Percentiles rank a stretch among this genome's conserved stretches.
These are phyloP conservation scores for Nephelium lappaceum DNA, from an alignment of 345 rosid genomes.

Conservation along the genomic window DNA sequence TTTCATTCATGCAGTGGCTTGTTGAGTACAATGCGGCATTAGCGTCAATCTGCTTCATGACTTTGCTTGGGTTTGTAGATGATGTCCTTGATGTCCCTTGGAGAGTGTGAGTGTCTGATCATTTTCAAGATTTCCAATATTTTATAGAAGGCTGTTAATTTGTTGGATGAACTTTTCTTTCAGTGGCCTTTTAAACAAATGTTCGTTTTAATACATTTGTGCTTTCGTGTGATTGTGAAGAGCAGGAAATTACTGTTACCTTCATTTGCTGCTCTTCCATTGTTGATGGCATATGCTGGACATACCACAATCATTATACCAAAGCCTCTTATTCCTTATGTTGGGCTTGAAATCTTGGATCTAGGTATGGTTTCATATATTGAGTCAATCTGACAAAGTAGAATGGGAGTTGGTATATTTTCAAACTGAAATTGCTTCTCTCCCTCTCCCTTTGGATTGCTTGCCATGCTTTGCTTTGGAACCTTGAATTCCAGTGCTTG, in stretches of 20 bases:
- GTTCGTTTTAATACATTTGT: conserved; percentile 15
- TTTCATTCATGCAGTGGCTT: conserved; percentile 79
- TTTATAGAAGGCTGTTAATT: neutral
- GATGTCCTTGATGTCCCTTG: conserved; percentile 98
- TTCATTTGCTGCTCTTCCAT: conserved; percentile 92
- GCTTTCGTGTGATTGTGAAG: conserved; percentile 29
- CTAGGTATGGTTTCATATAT: conserved; percentile 56
- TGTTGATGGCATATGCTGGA: conserved; percentile 99
- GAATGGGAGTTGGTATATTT: conserved; percentile 3
- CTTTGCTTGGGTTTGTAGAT: conserved; percentile 91
- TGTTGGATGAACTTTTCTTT: conserved; percentile 4
- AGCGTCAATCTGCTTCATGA: conserved; percentile 97
- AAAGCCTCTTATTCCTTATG: conserved; percentile 80
- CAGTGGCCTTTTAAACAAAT: conserved; percentile 10
- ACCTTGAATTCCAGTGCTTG: neutral
- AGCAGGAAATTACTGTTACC: conserved; percentile 88
- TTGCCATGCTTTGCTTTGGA: neutral
- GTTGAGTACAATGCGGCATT: conserved; percentile 97
- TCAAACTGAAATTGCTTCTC: neutral
- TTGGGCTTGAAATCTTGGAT: conserved; percentile 82
- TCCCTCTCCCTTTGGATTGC: neutral
- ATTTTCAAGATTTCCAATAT: conserved; percentile 15
- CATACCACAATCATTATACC: conserved; percentile 93
- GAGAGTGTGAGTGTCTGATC: conserved; percentile 86
- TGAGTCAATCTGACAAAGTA: neutral